Evolutionary conservation across 1,284 basidiomycete species (phyloP), one percentile per base, ranked within the genome.

Genomic region (Ustilago nuda): DNA sequence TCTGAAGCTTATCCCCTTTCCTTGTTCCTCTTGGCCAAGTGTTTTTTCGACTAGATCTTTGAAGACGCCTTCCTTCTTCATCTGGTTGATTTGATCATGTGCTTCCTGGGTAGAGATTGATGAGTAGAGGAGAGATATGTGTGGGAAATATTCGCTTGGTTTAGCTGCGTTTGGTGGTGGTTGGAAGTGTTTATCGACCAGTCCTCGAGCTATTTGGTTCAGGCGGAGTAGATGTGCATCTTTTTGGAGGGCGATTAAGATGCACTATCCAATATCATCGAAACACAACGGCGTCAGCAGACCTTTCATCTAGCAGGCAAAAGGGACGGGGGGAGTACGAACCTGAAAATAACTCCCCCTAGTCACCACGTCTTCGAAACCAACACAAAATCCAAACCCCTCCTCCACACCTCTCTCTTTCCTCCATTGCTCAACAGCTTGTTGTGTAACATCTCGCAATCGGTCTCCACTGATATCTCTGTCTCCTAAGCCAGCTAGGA

Each of bases 71-170:
- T 60, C 11, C 15, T 53, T 17, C 7, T 37, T 45, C 61, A 76
- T 67, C 4, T 39, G 15, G 13, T 58, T 15, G 56, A 76, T 76
- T 19, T 68, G 69, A 0, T 11, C 0, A 15, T 62, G 35, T 9
- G 74, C 69, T 69, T 76, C n/a, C 5, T 51, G 9, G 6, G 41
- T 6, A 33, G 65, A 19, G 33, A 72, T 50, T 8, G 45, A 46
- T 7, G 74, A 54, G 59, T 76, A 76, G 62, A 76, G 69, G 36
- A 76, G 62, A 2, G 74, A 76, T 52, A 72, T 58, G 69, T 76
- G 73, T 0, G 74, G 74, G 46, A 76, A 72, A 66, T 66, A 76
- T 13, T n/a, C 30, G 37, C 32, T 33, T 17, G 50, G n/a, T 32
- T 51, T 19, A n/a, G 23, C 27, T 9, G 61, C 12, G 6, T 12